phyloP scores from a whole-genome alignment of 306 rosid species.

The Prunus fruticosa region DNA sequence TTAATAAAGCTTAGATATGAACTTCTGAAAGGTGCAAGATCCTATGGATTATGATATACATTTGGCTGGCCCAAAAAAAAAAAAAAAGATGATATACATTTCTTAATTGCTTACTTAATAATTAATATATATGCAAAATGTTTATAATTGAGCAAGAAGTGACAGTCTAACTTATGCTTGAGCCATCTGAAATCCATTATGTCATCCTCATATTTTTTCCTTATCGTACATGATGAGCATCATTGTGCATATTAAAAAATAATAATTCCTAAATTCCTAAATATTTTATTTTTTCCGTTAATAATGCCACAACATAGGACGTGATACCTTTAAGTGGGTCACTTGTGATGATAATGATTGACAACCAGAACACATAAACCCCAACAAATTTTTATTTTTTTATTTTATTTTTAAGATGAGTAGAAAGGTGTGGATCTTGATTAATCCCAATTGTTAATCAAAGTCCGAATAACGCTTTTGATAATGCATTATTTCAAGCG shows the following conservation, averaged over 20 bases:
- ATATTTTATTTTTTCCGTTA: neutral
- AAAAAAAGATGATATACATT: too few relatives aligned
- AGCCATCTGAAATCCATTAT: too few relatives aligned
- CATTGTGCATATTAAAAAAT: neutral
- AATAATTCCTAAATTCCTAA: neutral
- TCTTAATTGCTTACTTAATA: too few relatives aligned
- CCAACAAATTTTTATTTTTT: neutral
- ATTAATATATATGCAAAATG: too few relatives aligned
- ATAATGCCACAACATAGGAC: constrained; percentile 32
- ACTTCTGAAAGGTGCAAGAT: too few relatives aligned
- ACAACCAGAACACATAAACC: neutral
- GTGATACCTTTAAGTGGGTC: constrained; percentile 23
- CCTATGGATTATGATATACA: too few relatives aligned
- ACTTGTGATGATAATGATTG: neutral
- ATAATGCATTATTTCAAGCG: too few relatives aligned
- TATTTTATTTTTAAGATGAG: neutral
- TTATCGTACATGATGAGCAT: neutral
- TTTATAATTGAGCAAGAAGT: too few relatives aligned
- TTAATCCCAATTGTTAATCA: constrained; percentile 4
- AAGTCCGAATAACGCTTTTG: neutral
- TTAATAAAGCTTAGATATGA: too few relatives aligned
- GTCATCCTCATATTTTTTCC: neutral
- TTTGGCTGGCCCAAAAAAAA: too few relatives aligned
- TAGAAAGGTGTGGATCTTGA: constrained; percentile 14
- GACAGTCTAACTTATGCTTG: too few relatives aligned